Evolutionary conservation across 306 rosid species (phyloP), one percentile per base, ranked within the genome.

Genomic region (Malus sylvestris): DNA sequence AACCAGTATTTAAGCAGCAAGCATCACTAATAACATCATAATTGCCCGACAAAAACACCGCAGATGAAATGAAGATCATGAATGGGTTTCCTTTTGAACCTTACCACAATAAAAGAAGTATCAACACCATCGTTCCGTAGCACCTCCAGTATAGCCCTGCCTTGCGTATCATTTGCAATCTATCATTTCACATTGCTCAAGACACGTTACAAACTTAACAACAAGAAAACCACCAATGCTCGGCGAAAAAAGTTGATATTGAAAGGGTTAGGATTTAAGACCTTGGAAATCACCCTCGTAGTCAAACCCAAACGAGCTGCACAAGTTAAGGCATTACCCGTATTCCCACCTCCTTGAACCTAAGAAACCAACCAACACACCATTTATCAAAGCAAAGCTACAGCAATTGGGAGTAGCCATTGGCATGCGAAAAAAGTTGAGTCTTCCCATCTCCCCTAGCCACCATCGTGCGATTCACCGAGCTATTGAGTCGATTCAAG

Each of bases 291-390:
- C 19, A 91, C 77, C 78, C 97, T 89, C 27, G 97, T 87, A 64
- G 62, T 87, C 80, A 95, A 83, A 52, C 97, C 99, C 87, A 95
- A 84, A 60, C 97, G 97, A 51, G 97, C 89, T 38, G 86, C 93
- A 81, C 97, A 88, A 67, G 97, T 89, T 61, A 95, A 76, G 67
- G 97, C 91, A 85, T 95, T 92, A 72, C 92, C 95, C 0, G 72
- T 87, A 62, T 92, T 95, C 67, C 99, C 99, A 8, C 99, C 99
- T 71, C 99, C 99, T 85, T 89, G 87, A 53, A 95, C 88, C 99
- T 95, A 78, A 25, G 4, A 42, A 4, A 61, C 70, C 77, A 61
- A 19, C 32, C 29, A 40, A 64, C 42, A 30, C 23, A 10, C 4
- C 35, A 9, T 11, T 30, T 32, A 64, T 64, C 23, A 32, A 32